Conservation (phyloP, 192 early-diverging fungal species). For the Pilaira anomala region DNA sequence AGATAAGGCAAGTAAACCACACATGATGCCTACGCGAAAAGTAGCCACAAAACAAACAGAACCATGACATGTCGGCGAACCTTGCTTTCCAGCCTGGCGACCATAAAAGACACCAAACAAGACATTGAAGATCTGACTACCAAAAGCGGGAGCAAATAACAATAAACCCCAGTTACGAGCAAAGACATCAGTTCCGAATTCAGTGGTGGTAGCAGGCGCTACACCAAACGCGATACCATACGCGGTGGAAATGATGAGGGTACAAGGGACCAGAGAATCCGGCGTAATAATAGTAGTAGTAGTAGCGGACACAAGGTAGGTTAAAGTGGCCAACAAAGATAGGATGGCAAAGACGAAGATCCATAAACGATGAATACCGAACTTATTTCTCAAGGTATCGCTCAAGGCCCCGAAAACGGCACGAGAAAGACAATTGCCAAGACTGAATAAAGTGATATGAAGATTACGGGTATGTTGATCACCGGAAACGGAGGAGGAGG, state of each 20-base stretch:
- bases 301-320: slow-evolving; percentile 8
- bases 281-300: too few species aligned
- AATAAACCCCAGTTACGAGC: slow-evolving; percentile 38
- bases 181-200: slow-evolving; percentile 33
- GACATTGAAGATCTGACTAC: slow-evolving; percentile 32
- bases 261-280: slow-evolving; percentile 21
- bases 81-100: slow-evolving; percentile 24
- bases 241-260: slow-evolving; percentile 19
- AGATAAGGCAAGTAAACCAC: not conserved
- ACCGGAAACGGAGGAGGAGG: slow-evolving; percentile 1
- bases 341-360: slow-evolving; percentile 23
- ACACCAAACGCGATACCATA: slow-evolving; percentile 35
- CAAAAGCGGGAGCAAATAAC: slow-evolving; percentile 37
- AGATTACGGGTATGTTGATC: slow-evolving; percentile 23
- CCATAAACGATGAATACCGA: slow-evolving; percentile 34
- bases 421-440: slow-evolving; percentile 31
- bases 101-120: slow-evolving; percentile 35
- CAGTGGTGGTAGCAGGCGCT: slow-evolving; percentile 29
- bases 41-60: slow-evolving; percentile 24
- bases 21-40: slow-evolving; percentile 19
- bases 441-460: slow-evolving; percentile 26
- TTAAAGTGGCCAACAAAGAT: slow-evolving; percentile 3
- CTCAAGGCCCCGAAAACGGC: slow-evolving; percentile 27
- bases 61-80: slow-evolving; percentile 25
- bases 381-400: slow-evolving; percentile 22